These are phyloP conservation scores for Spiromastix sp. DNA, from an alignment of 2,329 filamentous ascomycete species.

Conservation along the genomic window DNA sequence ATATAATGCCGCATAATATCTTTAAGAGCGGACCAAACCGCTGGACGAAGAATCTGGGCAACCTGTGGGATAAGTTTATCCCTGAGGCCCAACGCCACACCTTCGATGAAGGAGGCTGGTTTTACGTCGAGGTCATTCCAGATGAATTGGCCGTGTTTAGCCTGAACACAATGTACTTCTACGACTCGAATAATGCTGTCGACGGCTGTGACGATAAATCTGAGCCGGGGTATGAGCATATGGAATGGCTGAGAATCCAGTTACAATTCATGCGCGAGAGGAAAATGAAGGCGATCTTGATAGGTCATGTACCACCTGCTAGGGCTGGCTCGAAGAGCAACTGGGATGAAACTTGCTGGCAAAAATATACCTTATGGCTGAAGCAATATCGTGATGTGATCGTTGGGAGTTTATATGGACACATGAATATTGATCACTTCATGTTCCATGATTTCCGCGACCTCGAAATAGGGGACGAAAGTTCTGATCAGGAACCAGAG, in stretches of 20 bases:
- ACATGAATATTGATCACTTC: constrained; percentile 99
- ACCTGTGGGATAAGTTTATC: constrained; percentile 79
- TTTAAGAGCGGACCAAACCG: constrained; percentile 74
- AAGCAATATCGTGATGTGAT: constrained; percentile 86
- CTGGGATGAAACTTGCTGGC: constrained; percentile 98
- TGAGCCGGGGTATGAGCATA: constrained; percentile 85
- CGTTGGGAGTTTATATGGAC: constrained; percentile 68
- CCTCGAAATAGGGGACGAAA: neutral
- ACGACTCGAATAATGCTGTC: constrained; percentile 82
- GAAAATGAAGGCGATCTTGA: constrained; percentile 88
- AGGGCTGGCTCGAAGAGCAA: constrained; percentile 71
- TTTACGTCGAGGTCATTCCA: constrained; percentile 83
- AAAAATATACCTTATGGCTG: constrained; percentile 89
- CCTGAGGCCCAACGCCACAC: constrained; percentile 85
- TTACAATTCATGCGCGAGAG: constrained; percentile 70
- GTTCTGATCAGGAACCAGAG: neutral
- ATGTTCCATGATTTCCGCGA: constrained; percentile 71
- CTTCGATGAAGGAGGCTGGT: constrained; percentile 91
- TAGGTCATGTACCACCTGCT: constrained; percentile 87
- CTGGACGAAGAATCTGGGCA: constrained; percentile 67
- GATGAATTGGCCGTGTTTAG: constrained; percentile 79
- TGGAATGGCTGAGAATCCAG: constrained; percentile 92
- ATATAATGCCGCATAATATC: constrained; percentile 95
- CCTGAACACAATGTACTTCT: constrained; percentile 94
- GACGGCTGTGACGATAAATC: constrained; percentile 71